Percentiles rank a stretch among this genome's conserved stretches.
These are phyloP conservation scores for Cyberlindnera mississippiensis DNA, from an alignment of 805 yeast species.

Conservation along the genomic window DNA sequence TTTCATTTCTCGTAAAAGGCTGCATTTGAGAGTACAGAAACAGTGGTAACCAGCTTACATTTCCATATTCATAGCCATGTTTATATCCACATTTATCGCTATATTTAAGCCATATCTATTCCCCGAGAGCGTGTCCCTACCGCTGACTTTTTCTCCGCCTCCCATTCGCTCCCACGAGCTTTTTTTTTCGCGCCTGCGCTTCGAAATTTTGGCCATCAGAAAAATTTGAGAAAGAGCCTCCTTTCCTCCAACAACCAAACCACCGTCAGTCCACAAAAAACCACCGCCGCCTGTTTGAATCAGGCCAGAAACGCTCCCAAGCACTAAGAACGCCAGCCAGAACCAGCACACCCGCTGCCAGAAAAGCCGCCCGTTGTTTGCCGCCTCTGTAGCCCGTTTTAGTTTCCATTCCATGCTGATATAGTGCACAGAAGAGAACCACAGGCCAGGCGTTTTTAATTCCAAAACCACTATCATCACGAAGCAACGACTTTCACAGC, in stretches of 20 bases:
- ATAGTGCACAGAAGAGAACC: conserved; percentile 1
- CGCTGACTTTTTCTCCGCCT: conserved; percentile 17
- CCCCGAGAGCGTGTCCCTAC: conserved; percentile 7
- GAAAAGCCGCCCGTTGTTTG: too few species aligned
- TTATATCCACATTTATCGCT: too few species aligned
- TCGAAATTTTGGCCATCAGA: background rate
- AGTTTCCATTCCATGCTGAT: conserved; percentile 8
- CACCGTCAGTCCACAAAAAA: background rate
- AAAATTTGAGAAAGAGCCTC: conserved; percentile 8
- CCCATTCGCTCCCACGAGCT: conserved; percentile 10
- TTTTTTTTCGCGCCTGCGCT: background rate
- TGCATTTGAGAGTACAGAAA: too few species aligned
- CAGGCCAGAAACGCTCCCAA: too few species aligned
- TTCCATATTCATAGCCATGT: too few species aligned
- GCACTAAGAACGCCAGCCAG: too few species aligned
- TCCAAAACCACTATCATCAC: background rate
- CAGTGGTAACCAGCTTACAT: too few species aligned
- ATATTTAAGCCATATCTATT: too few species aligned
- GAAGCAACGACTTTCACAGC: conserved; percentile 4
- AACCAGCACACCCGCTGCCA: background rate
- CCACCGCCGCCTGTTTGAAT: background rate
- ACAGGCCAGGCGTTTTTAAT: conserved; percentile 10
- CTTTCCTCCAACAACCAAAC: background rate
- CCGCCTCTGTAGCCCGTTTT: background rate
- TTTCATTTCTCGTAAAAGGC: too few species aligned